phyloP scores from a whole-genome alignment of 331 rosid genomes.

The Phaseolus coccineus region DNA sequence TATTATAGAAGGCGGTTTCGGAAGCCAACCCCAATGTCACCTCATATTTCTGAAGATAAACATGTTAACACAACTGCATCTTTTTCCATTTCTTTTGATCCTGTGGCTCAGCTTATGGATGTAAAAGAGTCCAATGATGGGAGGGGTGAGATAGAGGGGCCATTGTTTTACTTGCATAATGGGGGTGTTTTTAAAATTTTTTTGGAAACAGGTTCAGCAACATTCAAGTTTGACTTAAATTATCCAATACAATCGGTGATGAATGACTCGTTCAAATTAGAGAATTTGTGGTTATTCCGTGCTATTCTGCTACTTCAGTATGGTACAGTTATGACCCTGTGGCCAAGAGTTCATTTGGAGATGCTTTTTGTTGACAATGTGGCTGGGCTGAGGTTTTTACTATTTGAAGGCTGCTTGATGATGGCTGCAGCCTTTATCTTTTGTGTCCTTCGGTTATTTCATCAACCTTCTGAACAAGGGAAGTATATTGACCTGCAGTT shows the following conservation, averaged over 20 bases:
- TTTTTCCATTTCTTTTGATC: conserved; percentile 35
- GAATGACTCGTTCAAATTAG: conserved; percentile 48
- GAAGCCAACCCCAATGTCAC: conserved; percentile 48
- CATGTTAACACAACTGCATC: conserved; percentile 36
- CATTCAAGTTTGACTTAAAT: conserved; percentile 51
- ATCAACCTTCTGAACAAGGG: conserved; percentile 54
- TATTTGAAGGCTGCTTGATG: conserved; percentile 78
- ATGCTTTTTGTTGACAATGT: conserved; percentile 81
- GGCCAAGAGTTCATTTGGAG: conserved; percentile 75
- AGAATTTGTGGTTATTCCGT: conserved; percentile 52
- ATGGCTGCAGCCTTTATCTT: conserved; percentile 67
- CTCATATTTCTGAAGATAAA: conserved; percentile 38
- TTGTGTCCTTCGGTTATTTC: conserved; percentile 60
- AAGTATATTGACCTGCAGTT: conserved; percentile 56
- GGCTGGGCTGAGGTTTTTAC: conserved; percentile 70
- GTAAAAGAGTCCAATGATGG: conserved; percentile 36
- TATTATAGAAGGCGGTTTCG: conserved; percentile 73
- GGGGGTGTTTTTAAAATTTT: conserved; percentile 50
- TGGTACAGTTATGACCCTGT: conserved; percentile 57
- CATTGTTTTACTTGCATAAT: conserved; percentile 55
- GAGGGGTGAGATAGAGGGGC: conserved; percentile 46
- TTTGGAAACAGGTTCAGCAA: conserved; percentile 47
- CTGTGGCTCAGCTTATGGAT: conserved; percentile 29
- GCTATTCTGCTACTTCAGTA: conserved; percentile 54
- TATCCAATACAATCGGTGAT: conserved; percentile 49